These are phyloP conservation scores for Aureobasidium sp. DNA, from an alignment of 2,329 filamentous ascomycete genomes.

Conservation along the genomic window DNA sequence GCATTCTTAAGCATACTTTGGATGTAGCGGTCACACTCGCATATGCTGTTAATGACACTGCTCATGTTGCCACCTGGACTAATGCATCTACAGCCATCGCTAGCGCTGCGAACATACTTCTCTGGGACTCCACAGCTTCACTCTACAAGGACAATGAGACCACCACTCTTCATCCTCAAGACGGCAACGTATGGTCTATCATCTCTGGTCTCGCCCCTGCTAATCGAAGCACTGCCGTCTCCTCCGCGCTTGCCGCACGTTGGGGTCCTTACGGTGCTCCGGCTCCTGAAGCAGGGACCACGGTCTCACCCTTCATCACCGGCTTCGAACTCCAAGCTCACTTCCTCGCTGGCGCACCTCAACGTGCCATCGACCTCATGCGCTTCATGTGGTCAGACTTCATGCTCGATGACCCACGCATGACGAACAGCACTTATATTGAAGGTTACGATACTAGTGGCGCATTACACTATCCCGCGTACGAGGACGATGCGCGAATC, in stretches of 20 bases:
- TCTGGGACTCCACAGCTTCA: slow-evolving; percentile 41
- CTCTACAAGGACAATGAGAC: slow-evolving; percentile 48
- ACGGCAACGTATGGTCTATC: slow-evolving; percentile 36
- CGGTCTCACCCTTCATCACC: slow-evolving; percentile 40
- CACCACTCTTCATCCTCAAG: slow-evolving; percentile 41
- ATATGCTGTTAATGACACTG: slow-evolving; percentile 36
- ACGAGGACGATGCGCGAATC: slow-evolving; percentile 39
- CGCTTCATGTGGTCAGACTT: slow-evolving; percentile 42
- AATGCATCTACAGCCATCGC: slow-evolving; percentile 33
- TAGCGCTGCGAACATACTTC: slow-evolving; percentile 35
- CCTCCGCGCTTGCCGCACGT: slow-evolving; percentile 23
- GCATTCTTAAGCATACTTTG: slow-evolving; percentile 43
- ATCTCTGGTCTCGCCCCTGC: slow-evolving; percentile 28
- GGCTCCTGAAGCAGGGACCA: slow-evolving; percentile 37
- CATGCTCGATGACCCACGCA: slow-evolving; percentile 45
- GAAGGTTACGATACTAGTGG: slow-evolving; percentile 42
- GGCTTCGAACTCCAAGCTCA: slow-evolving; percentile 40
- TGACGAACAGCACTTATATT: slow-evolving; percentile 46
- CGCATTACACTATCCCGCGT: slow-evolving; percentile 41
- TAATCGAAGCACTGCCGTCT: slow-evolving; percentile 25
- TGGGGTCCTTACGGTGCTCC: slow-evolving; percentile 40
- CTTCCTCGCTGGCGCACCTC: slow-evolving; percentile 31
- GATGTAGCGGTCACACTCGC: slow-evolving; percentile 45
- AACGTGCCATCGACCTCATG: slow-evolving; percentile 35
- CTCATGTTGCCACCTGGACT: slow-evolving; percentile 33